phyloP scores from a whole-genome alignment of 768 basidiomycete species.

The Leucocoprinus leucothites region DNA sequence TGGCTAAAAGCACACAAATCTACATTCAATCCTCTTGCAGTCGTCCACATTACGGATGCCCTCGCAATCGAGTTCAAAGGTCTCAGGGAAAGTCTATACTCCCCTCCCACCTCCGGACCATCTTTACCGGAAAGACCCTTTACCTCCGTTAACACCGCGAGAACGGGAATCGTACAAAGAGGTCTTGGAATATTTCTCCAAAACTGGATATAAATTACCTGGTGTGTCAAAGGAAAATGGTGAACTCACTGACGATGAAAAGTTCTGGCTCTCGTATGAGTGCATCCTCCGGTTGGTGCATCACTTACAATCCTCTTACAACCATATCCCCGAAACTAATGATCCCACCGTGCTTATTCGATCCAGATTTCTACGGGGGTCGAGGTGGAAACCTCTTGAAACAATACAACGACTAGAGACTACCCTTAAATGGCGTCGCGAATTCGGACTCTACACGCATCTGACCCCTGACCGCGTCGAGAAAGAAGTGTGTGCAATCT shows the following conservation, averaged over 20 bases:
- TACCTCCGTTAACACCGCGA: constrained; percentile 31
- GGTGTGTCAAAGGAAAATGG: constrained; percentile 26
- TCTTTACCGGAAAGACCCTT: constrained; percentile 21
- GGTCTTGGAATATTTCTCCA: constrained; percentile 55
- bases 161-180: constrained; percentile 44
- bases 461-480: constrained; percentile 63
- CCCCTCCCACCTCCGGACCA: constrained; percentile 26
- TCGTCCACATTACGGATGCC: no score
- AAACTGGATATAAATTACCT: constrained; percentile 47
- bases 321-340: not conserved
- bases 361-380: constrained; percentile 63
- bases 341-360: not conserved
- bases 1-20: no score
- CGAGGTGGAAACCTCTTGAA: constrained; percentile 61
- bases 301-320: constrained; percentile 1
- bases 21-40: no score
- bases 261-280: constrained; percentile 74
- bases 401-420: constrained; percentile 62
- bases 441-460: constrained; percentile 68
- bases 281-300: constrained; percentile 52
- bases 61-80: no score
- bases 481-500: constrained; percentile 53
- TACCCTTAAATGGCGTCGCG: constrained; percentile 73
- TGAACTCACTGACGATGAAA: constrained; percentile 55
- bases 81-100: constrained; percentile 23